Percentiles rank a stretch among this genome's conserved stretches.
These are phyloP conservation scores for Rubia occidens DNA, from an alignment of 305 asterid genomes.

Conservation along the genomic window DNA sequence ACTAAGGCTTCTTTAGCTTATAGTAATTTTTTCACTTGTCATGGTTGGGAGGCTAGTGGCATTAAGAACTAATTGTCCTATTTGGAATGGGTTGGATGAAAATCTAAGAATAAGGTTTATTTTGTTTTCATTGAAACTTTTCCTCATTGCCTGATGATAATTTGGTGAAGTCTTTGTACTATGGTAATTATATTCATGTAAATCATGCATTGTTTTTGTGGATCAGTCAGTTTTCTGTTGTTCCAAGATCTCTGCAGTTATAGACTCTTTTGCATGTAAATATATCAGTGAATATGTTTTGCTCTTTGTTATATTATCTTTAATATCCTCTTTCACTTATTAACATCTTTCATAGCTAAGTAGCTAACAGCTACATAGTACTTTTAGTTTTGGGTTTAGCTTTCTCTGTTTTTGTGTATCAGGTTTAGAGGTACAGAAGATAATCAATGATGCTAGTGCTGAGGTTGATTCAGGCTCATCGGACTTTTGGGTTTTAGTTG, in stretches of 20 bases:
- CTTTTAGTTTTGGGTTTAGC: neutral
- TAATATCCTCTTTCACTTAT: neutral
- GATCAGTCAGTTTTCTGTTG: neutral
- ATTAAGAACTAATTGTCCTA: neutral
- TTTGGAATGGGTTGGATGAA: neutral
- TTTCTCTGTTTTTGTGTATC: slow-evolving; percentile 22
- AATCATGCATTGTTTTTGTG: neutral
- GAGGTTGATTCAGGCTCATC: slow-evolving; percentile 71
- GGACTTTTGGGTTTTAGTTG: slow-evolving; percentile 89
- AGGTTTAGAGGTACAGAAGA: slow-evolving; percentile 62
- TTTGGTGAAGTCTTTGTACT: neutral
- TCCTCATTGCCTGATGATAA: neutral
- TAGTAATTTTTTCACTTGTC: neutral
- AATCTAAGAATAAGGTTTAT: neutral
- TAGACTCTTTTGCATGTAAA: neutral
- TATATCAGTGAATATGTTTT: neutral
- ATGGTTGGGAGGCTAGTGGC: neutral
- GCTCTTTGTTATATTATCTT: neutral
- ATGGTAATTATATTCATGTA: neutral
- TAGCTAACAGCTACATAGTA: too few relatives aligned
- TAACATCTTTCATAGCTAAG: neutral
- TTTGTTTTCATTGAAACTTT: neutral
- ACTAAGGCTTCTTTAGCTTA: neutral
- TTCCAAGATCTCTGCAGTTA: neutral
- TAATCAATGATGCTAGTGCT: slow-evolving; percentile 55